Evolutionary conservation across 371 early-diverging fungal genomes (phyloP), one percentile per base, ranked within the genome.

Genomic region (Apophysomyces elegans): DNA sequence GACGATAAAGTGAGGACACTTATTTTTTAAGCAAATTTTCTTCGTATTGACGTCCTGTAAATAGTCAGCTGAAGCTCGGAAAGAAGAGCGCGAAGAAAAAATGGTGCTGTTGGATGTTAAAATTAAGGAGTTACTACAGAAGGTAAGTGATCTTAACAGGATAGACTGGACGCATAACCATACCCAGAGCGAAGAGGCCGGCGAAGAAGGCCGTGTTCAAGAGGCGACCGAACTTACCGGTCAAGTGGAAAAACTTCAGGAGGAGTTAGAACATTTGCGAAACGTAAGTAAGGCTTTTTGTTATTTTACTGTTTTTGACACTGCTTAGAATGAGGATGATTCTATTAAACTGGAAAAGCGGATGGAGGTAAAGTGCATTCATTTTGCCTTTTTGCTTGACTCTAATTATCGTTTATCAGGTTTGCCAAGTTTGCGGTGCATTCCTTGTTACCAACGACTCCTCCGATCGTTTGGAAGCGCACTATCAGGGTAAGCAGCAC

Each of bases 391-490:
- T 41, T 9, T 5, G 26, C 7, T 2, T 14, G 45, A 50, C 12
- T 59, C 32, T 26, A 26, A 26, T 26, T 26, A 26, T 26, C 32
- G 2, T 26, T 26, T 26, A 26, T 26, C 32, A 92, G 67, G 93
- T 95, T 47, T 96, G 96, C 75, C 88, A 90, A 66, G 91, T 95
- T 26, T 96, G 96, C 77, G 95, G 94, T 44, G 94, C 95, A 13
- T 89, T 95, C 66, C 80, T 96, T 65, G 95, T 94, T 58, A 91
- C 91, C 59, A 89, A 92, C 71, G 93, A 93, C 64, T 89, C 91
- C 39, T 84, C 91, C 37, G 88, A 91, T 70, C 82, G 95, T 37
- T 76, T 94, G 70, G 95, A 94, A 63, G 93, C 95, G 32, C 96
- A 96, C 74, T 83, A 91, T 61, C 85, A 87, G 63, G 96, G 96